Conservation (phyloP, 306 rosid genomes). For the Chamaecrista fasciculata region DNA sequence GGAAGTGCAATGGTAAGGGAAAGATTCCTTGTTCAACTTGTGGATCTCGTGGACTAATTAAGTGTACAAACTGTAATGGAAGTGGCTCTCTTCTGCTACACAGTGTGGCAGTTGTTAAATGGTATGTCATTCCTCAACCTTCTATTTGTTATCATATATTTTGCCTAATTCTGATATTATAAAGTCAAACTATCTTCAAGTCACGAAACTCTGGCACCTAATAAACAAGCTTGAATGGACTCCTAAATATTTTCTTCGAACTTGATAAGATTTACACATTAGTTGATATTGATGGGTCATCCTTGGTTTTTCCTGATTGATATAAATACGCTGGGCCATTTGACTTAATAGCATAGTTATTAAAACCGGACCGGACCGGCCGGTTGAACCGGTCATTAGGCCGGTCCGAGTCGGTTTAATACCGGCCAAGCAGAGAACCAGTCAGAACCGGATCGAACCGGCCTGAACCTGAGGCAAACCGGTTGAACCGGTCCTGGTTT, state of each 20-base stretch:
- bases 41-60: slow-evolving; percentile 78
- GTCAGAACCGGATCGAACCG: too few relatives aligned
- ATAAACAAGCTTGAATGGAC: not conserved
- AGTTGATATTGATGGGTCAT: not conserved
- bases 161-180: not conserved
- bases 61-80: slow-evolving; percentile 63
- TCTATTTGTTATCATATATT: not conserved
- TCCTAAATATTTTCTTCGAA: not conserved
- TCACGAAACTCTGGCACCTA: not conserved
- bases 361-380: too few relatives aligned
- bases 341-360: too few relatives aligned
- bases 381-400: too few relatives aligned
- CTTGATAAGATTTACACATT: too few relatives aligned
- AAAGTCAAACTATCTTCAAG: not conserved
- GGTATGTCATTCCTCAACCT: slow-evolving; percentile 54
- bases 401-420: too few relatives aligned
- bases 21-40: slow-evolving; percentile 78
- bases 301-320: not conserved
- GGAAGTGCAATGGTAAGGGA: slow-evolving; percentile 78
- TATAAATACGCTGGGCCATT: slow-evolving; percentile 1
- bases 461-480: too few relatives aligned
- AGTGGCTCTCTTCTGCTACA: slow-evolving; percentile 72
- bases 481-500: too few relatives aligned
- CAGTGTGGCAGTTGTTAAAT: slow-evolving; percentile 62
- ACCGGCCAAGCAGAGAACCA: too few relatives aligned